A percentile compares a stretch with the other conserved stretches of the same genome.
Evolutionary conservation across 2,329 filamentous ascomycete genomes (phyloP).

Genomic region (Thelonectria olida): DNA sequence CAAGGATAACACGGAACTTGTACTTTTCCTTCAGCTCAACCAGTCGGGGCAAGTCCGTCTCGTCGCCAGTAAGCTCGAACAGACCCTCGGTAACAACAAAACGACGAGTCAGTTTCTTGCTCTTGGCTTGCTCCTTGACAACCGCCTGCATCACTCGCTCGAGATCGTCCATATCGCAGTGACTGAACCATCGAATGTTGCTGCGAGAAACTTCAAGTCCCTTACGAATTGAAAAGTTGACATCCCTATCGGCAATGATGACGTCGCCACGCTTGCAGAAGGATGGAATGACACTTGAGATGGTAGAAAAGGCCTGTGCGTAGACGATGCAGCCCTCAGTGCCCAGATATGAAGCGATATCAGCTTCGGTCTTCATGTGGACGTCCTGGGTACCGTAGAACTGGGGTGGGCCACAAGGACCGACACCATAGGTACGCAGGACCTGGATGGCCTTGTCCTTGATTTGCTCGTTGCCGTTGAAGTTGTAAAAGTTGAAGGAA

Average conservation of each 20-base stretch:
- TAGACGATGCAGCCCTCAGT: constrained; percentile 93
- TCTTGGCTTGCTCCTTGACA: constrained; percentile 83
- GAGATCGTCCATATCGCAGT: constrained; percentile 95
- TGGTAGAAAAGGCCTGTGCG: constrained; percentile 94
- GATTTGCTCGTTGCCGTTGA: constrained; percentile 89
- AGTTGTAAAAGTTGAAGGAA: constrained; percentile 98
- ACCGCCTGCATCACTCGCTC: constrained; percentile 87
- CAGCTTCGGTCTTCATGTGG: constrained; percentile 94
- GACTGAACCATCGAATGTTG: constrained; percentile 92
- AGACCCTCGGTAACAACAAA: constrained; percentile 97
- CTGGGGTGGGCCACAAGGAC: constrained; percentile 93
- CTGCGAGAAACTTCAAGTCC: constrained; percentile 93
- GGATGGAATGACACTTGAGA: constrained; percentile 94
- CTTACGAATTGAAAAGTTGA: constrained; percentile 94
- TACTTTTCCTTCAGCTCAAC: constrained; percentile 95
- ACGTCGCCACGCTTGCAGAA: constrained; percentile 98
- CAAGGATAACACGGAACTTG: constrained; percentile 97
- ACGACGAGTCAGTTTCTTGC: constrained; percentile 87
- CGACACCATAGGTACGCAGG: constrained; percentile 93
- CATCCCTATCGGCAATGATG: constrained; percentile 92
- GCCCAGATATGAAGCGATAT: constrained; percentile 90
- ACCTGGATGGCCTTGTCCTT: constrained; percentile 96
- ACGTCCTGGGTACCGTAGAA: constrained; percentile 99
- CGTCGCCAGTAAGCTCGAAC: constrained; percentile 90
- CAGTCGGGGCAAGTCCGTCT: constrained; percentile 84